Evolutionary conservation across 805 yeast genomes (phyloP).

Genomic region (Ascoidea rubescens): DNA sequence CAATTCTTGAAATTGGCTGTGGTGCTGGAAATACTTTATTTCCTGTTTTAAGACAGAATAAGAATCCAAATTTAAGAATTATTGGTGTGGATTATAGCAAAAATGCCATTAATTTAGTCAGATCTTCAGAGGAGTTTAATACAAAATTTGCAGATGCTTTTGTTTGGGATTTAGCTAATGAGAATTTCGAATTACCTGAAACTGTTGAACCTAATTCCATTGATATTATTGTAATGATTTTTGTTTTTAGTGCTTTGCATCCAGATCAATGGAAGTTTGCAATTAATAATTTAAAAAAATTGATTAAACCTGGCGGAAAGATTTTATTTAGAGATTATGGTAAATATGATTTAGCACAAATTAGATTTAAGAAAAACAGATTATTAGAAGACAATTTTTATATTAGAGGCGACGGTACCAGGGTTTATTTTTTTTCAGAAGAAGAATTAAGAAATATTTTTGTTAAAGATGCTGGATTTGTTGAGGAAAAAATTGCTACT

Average conservation of each 20-base stretch:
- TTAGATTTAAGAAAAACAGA: conserved; percentile 81
- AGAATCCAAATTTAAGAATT: conserved; percentile 61
- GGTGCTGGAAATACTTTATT: conserved; percentile 97
- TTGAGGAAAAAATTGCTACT: conserved; percentile 68
- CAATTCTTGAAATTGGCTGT: conserved; percentile 87
- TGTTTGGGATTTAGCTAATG: conserved; percentile 91
- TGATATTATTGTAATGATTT: conserved; percentile 89
- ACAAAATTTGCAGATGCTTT: conserved; percentile 59
- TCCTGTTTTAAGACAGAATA: conserved; percentile 73
- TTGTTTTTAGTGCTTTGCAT: conserved; percentile 82
- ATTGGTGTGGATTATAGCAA: conserved; percentile 84
- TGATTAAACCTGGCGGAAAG: conserved; percentile 87
- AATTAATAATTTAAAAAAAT: conserved; percentile 47
- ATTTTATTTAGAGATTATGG: conserved; percentile 90
- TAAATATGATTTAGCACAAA: conserved; percentile 89
- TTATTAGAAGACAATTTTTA: conserved; percentile 85
- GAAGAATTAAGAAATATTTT: conserved; percentile 76
- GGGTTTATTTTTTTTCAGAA: conserved; percentile 94
- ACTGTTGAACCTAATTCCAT: conserved; percentile 70
- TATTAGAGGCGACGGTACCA: conserved; percentile 94
- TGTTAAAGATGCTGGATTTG: conserved; percentile 35
- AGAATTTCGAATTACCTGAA: conserved; percentile 64
- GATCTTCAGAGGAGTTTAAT: conserved; percentile 44
- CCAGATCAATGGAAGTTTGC: conserved; percentile 90
- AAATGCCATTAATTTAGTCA: conserved; percentile 80